Conservation (phyloP, 805 yeast species). For the Suhomyces sp. region DNA sequence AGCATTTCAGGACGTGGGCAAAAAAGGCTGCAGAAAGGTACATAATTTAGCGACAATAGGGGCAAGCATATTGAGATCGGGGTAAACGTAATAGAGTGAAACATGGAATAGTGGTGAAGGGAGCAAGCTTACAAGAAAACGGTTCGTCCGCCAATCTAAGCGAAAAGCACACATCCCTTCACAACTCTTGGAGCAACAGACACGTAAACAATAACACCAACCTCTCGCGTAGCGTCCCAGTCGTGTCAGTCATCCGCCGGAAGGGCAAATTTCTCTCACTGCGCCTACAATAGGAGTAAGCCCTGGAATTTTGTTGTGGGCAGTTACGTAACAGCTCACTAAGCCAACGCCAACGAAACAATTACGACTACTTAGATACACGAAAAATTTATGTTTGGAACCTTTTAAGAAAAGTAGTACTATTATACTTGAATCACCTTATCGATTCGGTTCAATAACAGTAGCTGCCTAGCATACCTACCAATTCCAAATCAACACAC, state of each 20-base stretch:
- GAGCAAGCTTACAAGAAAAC: not conserved
- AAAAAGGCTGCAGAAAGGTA: not conserved
- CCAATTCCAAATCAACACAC: not conserved
- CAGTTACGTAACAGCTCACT: conserved; percentile 2
- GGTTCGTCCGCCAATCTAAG: not conserved
- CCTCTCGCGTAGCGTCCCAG: not conserved
- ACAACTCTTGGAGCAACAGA: not conserved
- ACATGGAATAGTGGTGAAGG: not conserved
- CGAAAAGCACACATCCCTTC: not conserved
- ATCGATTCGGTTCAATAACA: not conserved
- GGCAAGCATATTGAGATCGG: not conserved
- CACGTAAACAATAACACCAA: not conserved
- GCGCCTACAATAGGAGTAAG: conserved; percentile 3
- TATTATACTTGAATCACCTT: too few species aligned
- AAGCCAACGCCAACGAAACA: conserved; percentile 1
- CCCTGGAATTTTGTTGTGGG: not conserved
- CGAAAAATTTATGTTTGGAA: not conserved
- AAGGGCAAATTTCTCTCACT: not conserved
- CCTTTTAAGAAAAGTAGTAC: not conserved
- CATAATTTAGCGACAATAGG: not conserved
- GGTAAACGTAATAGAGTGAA: not conserved
- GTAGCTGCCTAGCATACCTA: not conserved
- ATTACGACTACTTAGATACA: conserved; percentile 1
- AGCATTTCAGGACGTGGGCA: not conserved
- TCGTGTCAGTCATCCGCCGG: not conserved